Conservation (phyloP, 2,329 filamentous ascomycete species). For the Botrytis byssoidea region DNA sequence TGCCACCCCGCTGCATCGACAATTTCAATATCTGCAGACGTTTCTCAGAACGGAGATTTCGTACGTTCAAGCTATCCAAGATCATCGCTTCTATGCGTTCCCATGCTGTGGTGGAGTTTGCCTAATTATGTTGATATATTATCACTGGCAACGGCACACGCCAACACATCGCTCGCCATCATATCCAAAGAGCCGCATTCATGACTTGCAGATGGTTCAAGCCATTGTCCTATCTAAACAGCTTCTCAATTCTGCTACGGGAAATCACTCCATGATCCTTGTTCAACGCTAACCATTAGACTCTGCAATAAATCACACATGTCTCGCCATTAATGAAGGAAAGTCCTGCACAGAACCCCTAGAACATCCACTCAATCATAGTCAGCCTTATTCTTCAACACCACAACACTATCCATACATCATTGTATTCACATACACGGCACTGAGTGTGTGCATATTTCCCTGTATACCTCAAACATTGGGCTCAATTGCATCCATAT, state of each 20-base stretch:
- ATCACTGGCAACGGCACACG: conserved; percentile 81
- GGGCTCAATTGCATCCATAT: conserved; percentile 54
- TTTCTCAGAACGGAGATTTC: conserved; percentile 37
- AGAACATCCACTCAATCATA: conserved; percentile 37
- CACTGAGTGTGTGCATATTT: conserved; percentile 39
- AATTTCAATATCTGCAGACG: conserved; percentile 37
- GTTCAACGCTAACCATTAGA: conserved; percentile 38
- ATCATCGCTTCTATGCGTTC: conserved; percentile 40
- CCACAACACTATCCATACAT: conserved; percentile 39
- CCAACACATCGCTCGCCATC: conserved; percentile 81
- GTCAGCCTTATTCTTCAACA: conserved; percentile 40
- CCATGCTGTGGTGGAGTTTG: conserved; percentile 58
- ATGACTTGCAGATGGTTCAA: conserved; percentile 40
- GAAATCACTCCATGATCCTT: conserved; percentile 38
- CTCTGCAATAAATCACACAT: conserved; percentile 63
- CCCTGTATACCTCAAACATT: conserved; percentile 47
- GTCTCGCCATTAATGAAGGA: conserved; percentile 55
- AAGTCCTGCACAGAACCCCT: conserved; percentile 39
- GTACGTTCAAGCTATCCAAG: conserved; percentile 37
- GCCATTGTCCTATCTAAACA: conserved; percentile 44
- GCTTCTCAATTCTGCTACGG: conserved; percentile 35
- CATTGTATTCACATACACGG: conserved; percentile 36
- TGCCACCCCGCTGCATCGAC: conserved; percentile 39
- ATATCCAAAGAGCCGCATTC: conserved; percentile 58
- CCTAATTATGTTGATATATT: conserved; percentile 60